Conservation (phyloP, 192 early-diverging fungal species). For the Geranomyces variabilis region DNA sequence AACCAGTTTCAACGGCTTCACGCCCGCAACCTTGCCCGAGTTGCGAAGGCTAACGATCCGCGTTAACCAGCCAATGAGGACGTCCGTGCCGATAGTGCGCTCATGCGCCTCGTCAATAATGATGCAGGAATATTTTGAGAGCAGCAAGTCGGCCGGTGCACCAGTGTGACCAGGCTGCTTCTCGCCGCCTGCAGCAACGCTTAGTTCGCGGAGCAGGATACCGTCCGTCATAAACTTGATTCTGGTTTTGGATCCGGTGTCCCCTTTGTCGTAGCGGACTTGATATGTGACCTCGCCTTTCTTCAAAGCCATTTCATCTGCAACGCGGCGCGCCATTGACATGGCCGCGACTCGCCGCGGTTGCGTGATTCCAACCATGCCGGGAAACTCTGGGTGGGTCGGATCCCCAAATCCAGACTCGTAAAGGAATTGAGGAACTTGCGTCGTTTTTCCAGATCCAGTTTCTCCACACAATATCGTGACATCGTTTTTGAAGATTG, state of each 20-base stretch:
- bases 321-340: slow-evolving; percentile 93
- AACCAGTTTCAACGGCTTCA: slow-evolving; percentile 84
- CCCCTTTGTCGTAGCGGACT: slow-evolving; percentile 88
- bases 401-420: slow-evolving; percentile 97
- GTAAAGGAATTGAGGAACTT: slow-evolving; percentile 96
- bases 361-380: slow-evolving; percentile 97
- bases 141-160: slow-evolving; percentile 68
- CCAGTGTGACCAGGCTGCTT: slow-evolving; percentile 6
- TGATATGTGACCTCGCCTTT: slow-evolving; percentile 76
- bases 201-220: slow-evolving; percentile 92
- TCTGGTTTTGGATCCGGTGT: slow-evolving; percentile 70
- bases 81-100: slow-evolving; percentile 95
- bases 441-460: slow-evolving; percentile 92
- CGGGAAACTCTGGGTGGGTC: slow-evolving; percentile 66
- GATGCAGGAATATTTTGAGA: slow-evolving; percentile 92
- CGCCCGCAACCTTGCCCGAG: slow-evolving; percentile 46
- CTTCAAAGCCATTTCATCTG: slow-evolving; percentile 80
- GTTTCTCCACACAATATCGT: slow-evolving; percentile 98
- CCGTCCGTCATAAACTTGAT: slow-evolving; percentile 99
- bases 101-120: slow-evolving; percentile 99
- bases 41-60: slow-evolving; percentile 84
- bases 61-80: slow-evolving; percentile 94
- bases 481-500: slow-evolving; percentile 82
- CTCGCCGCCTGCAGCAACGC: slow-evolving; percentile 27
- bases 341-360: slow-evolving; percentile 97